Evolutionary conservation across 106 monocot species (phyloP), one percentile per base, ranked within the genome.

Genomic region (Gastrodia elata): DNA sequence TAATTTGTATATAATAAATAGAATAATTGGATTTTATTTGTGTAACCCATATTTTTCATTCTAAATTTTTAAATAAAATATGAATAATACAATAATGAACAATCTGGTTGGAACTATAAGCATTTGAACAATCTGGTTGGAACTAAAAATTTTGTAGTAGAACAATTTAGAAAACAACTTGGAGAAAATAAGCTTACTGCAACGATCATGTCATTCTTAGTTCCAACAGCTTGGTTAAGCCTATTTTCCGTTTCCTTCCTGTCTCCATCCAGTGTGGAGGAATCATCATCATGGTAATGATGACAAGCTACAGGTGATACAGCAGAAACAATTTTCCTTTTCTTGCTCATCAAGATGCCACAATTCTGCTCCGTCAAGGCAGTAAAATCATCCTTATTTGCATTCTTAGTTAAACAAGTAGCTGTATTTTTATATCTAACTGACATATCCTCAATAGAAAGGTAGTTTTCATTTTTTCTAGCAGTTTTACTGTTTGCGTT

Each of bases 251-350:
- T 32, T 30, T 61, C 20, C 32, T 61, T 13, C 61, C 32, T 13
- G 14, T 61, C 61, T 32, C 61, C 20, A 0, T 30, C 32, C 61
- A 61, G 14, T 32, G 13, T 61, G 13, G 30, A 33, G 27, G 25
- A 56, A 69, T 55, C 38, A 27, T 32, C 70, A 77, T 18, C 20
- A 44, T 77, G 70, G 55, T 25, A 55, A 24, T 30, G 39, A 65
- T 37, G 44, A 36, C 22, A 7, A 68, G 39, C 36, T 68, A 10
- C 14, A 46, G 35, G 48, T 30, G 75, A 68, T 39, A 56, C 39
- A 64, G 18, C 28, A 9, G 39, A 22, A 68, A 16, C 52, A 70
- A 58, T 36, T 30, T 71, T 71, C 40, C 40, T 71, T 38, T 77
- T 59, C 76, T 76, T 56, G 8, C 15, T 70, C 24, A 32, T 58